These are phyloP conservation scores for Fusarium drepaniforme DNA, from an alignment of 2,329 filamentous ascomycete genomes.

Conservation along the genomic window DNA sequence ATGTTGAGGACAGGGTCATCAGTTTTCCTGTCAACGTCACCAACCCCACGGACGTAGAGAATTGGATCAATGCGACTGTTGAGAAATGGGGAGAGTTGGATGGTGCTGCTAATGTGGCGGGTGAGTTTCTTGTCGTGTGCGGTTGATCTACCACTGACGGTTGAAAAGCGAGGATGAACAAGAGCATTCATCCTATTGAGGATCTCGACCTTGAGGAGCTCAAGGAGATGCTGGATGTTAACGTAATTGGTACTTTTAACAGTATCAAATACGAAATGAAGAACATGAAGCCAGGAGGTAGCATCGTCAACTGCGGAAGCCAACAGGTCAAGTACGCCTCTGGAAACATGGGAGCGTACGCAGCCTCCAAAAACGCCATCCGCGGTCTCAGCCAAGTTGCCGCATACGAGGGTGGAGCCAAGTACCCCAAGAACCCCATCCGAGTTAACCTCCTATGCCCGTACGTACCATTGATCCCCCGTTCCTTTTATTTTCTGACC, in stretches of 20 bases:
- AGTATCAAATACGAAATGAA: slow-evolving; percentile 45
- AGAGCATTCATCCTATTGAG: slow-evolving; percentile 41
- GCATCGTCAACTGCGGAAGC: slow-evolving; percentile 62
- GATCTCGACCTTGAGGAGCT: slow-evolving; percentile 40
- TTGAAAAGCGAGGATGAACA: slow-evolving; percentile 40
- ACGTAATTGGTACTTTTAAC: slow-evolving; percentile 44
- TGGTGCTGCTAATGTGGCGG: slow-evolving; percentile 54
- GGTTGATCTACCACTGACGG: neutral
- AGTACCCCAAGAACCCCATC: slow-evolving; percentile 43
- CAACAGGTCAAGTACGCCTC: slow-evolving; percentile 57
- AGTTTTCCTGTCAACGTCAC: slow-evolving; percentile 47
- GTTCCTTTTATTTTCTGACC: neutral
- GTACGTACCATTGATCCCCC: slow-evolving; percentile 2
- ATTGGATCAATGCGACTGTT: slow-evolving; percentile 50
- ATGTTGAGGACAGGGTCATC: slow-evolving; percentile 38
- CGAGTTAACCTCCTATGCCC: slow-evolving; percentile 40
- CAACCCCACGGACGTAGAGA: slow-evolving; percentile 47
- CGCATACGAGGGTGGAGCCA: slow-evolving; percentile 43
- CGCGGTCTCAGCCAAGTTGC: slow-evolving; percentile 44
- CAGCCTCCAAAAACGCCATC: slow-evolving; percentile 49
- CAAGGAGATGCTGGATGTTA: slow-evolving; percentile 39
- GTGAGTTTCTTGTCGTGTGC: slow-evolving; percentile 26
- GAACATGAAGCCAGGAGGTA: slow-evolving; percentile 55
- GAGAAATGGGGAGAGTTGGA: slow-evolving; percentile 49
- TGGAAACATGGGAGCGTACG: slow-evolving; percentile 48